A percentile compares a stretch with the other conserved stretches of the same genome.
These are phyloP conservation scores for Blastocystis sp. DNA, from an alignment of 352 stramenopile species.

Conservation along the genomic window DNA sequence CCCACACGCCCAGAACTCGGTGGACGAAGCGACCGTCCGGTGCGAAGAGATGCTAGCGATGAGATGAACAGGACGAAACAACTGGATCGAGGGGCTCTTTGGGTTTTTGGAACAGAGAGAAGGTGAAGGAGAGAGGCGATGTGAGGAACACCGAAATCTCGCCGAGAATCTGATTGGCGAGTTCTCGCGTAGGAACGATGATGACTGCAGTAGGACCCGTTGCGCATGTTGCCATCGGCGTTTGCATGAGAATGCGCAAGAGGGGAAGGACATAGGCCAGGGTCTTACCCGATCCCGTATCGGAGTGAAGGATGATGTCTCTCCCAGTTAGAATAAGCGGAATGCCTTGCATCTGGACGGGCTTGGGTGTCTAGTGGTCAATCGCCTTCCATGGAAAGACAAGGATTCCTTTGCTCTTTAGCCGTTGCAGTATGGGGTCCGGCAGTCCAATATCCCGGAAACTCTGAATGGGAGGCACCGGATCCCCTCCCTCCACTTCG, in stretches of 20 bases:
- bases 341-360: constrained; percentile 58
- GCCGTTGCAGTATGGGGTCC: neutral
- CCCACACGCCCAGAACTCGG: constrained; percentile 46
- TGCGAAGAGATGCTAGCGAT: neutral
- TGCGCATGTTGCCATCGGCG: neutral
- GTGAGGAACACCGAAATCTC: neutral
- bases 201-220: constrained; percentile 25
- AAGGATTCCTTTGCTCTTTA: neutral
- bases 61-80: neutral
- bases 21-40: constrained; percentile 10
- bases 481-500: constrained; percentile 21
- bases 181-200: constrained; percentile 50
- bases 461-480: neutral
- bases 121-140: constrained; percentile 7
- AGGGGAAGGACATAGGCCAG: constrained; percentile 56
- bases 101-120: neutral
- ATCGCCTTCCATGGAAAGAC: neutral
- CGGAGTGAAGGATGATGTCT: constrained; percentile 51
- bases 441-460: constrained; percentile 12
- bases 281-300: constrained; percentile 44
- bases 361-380: constrained; percentile 33
- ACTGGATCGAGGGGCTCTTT: constrained; percentile 10
- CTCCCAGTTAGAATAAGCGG: constrained; percentile 39
- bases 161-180: constrained; percentile 14
- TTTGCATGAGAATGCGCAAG: constrained; percentile 12